These are phyloP conservation scores for Dacryopinax spathularia DNA, from an alignment of 768 basidiomycete genomes.

Conservation along the genomic window DNA sequence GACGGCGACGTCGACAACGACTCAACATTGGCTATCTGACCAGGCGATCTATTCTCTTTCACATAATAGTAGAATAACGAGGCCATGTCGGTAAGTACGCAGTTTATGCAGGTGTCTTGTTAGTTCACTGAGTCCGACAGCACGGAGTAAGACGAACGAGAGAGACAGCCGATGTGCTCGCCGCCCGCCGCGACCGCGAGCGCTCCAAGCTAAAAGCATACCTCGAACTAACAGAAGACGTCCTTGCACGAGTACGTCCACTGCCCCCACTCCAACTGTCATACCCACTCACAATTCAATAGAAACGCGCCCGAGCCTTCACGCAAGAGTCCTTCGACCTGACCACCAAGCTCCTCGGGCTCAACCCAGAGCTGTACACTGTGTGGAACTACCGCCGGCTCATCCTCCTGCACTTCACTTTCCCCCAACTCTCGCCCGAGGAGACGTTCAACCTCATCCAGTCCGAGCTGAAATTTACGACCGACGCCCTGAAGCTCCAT, in stretches of 20 bases:
- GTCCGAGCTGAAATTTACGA: slow-evolving; percentile 69
- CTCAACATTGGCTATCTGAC: not conserved
- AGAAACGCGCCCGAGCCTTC: slow-evolving; percentile 64
- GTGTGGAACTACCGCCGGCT: slow-evolving; percentile 87
- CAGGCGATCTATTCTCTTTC: too few relatives aligned
- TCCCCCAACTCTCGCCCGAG: slow-evolving; percentile 42
- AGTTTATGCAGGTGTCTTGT: too few relatives aligned
- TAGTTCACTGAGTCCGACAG: too few relatives aligned
- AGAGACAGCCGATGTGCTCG: slow-evolving; percentile 45
- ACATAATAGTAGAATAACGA: too few relatives aligned
- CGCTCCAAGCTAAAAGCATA: slow-evolving; percentile 64
- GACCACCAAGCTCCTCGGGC: slow-evolving; percentile 58
- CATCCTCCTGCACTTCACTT: slow-evolving; percentile 59
- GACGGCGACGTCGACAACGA: not conserved
- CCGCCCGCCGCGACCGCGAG: slow-evolving; percentile 56
- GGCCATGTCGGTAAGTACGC: not conserved
- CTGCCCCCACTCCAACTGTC: not conserved
- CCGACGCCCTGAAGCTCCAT: slow-evolving; percentile 59
- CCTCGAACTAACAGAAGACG: slow-evolving; percentile 44
- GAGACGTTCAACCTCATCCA: slow-evolving; percentile 50
- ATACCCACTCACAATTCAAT: not conserved
- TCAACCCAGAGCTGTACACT: slow-evolving; percentile 94
- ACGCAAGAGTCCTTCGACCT: slow-evolving; percentile 59
- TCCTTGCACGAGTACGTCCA: slow-evolving; percentile 44
- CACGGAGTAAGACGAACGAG: slow-evolving; percentile 50